phyloP scores from a whole-genome alignment of 2,329 filamentous ascomycete species.

The Alternaria brassicicola region DNA sequence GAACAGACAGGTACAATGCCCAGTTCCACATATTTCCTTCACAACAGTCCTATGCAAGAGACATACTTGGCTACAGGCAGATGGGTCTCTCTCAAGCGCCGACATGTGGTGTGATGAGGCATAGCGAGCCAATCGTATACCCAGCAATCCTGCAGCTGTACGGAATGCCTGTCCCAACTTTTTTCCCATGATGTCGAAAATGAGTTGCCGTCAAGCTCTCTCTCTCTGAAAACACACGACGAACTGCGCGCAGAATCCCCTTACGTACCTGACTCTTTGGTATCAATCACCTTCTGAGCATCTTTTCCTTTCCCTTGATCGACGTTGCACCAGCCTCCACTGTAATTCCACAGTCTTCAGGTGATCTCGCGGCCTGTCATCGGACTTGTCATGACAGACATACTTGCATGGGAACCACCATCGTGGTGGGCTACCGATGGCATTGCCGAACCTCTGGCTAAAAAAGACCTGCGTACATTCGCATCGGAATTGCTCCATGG shows the following conservation, averaged over 20 bases:
- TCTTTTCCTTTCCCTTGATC: neutral
- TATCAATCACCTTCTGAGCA: neutral
- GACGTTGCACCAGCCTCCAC: neutral
- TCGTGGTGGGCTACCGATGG: neutral
- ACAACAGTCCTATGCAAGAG: neutral
- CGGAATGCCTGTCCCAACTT: neutral
- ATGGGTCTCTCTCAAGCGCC: neutral
- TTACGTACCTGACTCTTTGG: neutral
- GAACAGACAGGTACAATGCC: neutral
- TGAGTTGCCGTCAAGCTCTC: neutral
- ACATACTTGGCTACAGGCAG: neutral
- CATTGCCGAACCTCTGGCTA: neutral
- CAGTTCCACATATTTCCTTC: neutral
- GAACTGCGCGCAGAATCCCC: neutral
- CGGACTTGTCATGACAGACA: neutral
- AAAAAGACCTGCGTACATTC: neutral
- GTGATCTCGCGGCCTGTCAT: neutral
- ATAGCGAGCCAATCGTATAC: conserved; percentile 1
- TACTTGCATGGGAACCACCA: conserved; percentile 2
- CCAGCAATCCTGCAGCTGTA: conserved; percentile 1
- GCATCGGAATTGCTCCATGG: neutral
- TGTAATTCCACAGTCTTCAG: neutral
- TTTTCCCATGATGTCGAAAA: neutral
- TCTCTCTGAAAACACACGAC: neutral
- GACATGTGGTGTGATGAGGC: neutral